Evolutionary conservation across 1,284 basidiomycete species (phyloP).

Genomic region (Schizophyllum commune): DNA sequence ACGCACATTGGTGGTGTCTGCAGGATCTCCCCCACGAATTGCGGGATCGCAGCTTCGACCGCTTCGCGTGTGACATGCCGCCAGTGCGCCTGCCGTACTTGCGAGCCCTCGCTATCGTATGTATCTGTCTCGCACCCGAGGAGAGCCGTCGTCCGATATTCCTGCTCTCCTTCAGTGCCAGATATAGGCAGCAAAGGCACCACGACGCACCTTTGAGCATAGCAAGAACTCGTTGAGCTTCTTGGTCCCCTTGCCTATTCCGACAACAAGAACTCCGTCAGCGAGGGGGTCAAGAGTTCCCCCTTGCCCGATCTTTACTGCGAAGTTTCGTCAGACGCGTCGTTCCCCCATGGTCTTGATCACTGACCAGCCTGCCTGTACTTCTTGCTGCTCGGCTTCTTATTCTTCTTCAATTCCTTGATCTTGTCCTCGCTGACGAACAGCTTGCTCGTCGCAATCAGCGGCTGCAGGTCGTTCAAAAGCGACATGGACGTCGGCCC

Average conservation of each 20-base stretch:
- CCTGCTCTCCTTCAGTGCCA: conserved; percentile 35
- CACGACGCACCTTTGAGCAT: conserved; percentile 73
- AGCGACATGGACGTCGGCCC: conserved; percentile 89
- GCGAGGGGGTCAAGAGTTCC: conserved; percentile 96
- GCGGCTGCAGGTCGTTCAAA: conserved; percentile 79
- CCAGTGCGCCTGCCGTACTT: conserved; percentile 74
- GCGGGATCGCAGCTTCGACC: conserved; percentile 64
- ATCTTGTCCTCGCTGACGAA: conserved; percentile 63
- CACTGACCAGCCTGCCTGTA: conserved; percentile 27
- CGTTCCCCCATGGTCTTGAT: not conserved
- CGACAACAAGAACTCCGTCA: conserved; percentile 89
- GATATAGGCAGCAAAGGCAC: not conserved
- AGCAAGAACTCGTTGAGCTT: conserved; percentile 79
- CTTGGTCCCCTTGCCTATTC: conserved; percentile 89
- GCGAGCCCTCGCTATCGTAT: conserved; percentile 85
- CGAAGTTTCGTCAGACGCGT: conserved; percentile 19
- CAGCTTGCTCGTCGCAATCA: conserved; percentile 72
- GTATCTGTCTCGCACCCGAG: conserved; percentile 93
- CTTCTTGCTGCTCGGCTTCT: conserved; percentile 26
- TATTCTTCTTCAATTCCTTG: conserved; percentile 30
- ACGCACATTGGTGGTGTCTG: conserved; percentile 90
- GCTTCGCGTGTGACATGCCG: conserved; percentile 75
- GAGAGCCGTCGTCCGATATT: conserved; percentile 87
- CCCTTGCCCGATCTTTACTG: conserved; percentile 82
- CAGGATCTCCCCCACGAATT: conserved; percentile 82